These are phyloP conservation scores for Macrotyloma uniflorum DNA, from an alignment of 306 rosid genomes.

Conservation along the genomic window DNA sequence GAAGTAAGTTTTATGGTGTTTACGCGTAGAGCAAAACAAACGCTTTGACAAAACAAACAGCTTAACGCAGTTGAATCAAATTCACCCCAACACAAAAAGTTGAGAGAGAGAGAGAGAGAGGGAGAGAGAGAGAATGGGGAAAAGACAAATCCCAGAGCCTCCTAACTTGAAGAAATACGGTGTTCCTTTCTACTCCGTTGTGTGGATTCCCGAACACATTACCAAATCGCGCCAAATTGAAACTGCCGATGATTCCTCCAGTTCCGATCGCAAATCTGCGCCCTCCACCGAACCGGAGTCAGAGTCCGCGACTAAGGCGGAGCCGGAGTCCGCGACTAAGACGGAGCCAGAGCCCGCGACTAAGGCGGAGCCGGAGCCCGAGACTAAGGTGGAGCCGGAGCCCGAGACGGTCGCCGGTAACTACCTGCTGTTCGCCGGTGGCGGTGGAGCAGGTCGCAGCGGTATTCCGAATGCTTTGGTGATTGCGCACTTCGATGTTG, in stretches of 20 bases:
- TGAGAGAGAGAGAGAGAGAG: conserved; percentile 32
- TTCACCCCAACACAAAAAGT: neutral
- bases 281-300: neutral
- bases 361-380: neutral
- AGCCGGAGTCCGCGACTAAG: neutral
- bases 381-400: neutral
- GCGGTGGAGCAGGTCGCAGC: conserved; percentile 88
- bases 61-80: neutral
- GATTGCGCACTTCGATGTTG: conserved; percentile 59
- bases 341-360: neutral
- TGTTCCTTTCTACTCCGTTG: conserved; percentile 74
- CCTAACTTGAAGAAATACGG: conserved; percentile 74
- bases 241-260: conserved; percentile 45
- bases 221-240: conserved; percentile 39
- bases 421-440: conserved; percentile 72
- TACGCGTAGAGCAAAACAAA: neutral
- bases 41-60: neutral
- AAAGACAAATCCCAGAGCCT: conserved; percentile 37
- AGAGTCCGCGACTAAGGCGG: neutral
- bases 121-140: conserved; percentile 46
- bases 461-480: conserved; percentile 81
- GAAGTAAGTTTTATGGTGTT: no score
- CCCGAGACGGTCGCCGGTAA: conserved; percentile 12
- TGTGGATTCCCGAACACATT: conserved; percentile 59
- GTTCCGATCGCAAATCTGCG: conserved; percentile 29